phyloP scores from a whole-genome alignment of 768 basidiomycete species.

The Russula ochroleuca region DNA sequence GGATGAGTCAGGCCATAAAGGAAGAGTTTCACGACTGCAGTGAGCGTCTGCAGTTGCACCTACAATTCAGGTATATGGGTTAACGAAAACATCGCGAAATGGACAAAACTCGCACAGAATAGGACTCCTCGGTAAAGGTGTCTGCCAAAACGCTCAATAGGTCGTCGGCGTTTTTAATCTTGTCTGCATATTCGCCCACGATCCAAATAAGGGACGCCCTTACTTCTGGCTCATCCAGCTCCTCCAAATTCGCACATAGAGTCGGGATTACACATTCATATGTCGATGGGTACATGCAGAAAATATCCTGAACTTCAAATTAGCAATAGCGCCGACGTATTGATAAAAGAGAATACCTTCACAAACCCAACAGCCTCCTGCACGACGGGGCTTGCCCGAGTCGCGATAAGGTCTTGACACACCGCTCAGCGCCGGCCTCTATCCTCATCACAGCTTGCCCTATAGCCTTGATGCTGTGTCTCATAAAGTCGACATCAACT shows the following conservation, averaged over 20 bases:
- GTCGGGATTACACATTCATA: slow-evolving; percentile 99
- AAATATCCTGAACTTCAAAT: slow-evolving; percentile 69
- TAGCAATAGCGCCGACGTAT: neutral
- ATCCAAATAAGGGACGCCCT: slow-evolving; percentile 99
- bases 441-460: slow-evolving; percentile 97
- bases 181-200: slow-evolving; percentile 95
- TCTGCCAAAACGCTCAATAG: slow-evolving; percentile 87
- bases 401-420: slow-evolving; percentile 93
- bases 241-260: slow-evolving; percentile 90
- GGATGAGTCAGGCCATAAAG: slow-evolving; percentile 91
- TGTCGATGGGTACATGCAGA: slow-evolving; percentile 87
- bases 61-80: slow-evolving; percentile 12
- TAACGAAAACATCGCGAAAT: neutral
- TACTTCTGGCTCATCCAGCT: slow-evolving; percentile 96
- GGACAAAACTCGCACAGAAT: slow-evolving; percentile 55
- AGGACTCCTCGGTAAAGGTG: slow-evolving; percentile 88
- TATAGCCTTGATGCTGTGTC: slow-evolving; percentile 91
- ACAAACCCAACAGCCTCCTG: slow-evolving; percentile 98
- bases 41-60: slow-evolving; percentile 74
- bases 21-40: slow-evolving; percentile 95
- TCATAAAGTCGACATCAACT: slow-evolving; percentile 97
- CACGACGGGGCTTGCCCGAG: slow-evolving; percentile 93
- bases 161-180: slow-evolving; percentile 90
- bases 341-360: slow-evolving; percentile 58
- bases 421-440: slow-evolving; percentile 75